phyloP scores from a whole-genome alignment of 345 rosid species.

The Populus ilicifolia region DNA sequence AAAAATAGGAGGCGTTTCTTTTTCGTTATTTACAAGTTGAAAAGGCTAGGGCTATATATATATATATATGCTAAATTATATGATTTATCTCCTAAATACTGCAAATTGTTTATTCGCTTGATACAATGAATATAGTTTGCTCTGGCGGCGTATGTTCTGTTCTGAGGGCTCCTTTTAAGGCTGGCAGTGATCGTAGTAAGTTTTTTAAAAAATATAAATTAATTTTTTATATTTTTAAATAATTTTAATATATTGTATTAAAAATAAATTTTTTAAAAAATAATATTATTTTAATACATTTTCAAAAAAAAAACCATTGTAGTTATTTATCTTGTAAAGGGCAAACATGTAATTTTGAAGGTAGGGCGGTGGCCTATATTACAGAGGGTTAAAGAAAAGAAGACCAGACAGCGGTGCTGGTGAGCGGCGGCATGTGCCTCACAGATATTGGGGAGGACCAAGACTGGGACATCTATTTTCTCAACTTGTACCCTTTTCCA shows the following conservation, averaged over 20 bases:
- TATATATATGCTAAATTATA: too few relatives aligned
- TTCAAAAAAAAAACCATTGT: background rate
- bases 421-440: conserved; percentile 12
- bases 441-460: conserved; percentile 9
- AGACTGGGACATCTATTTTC: background rate
- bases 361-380: background rate
- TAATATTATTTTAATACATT: too few relatives aligned
- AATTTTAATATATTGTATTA: too few relatives aligned
- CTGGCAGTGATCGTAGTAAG: too few relatives aligned
- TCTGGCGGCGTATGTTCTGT: background rate
- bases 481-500: background rate
- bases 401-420: background rate
- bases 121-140: too few relatives aligned
- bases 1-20: background rate
- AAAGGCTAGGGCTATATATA: background rate
- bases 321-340: background rate
- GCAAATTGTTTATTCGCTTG: too few relatives aligned
- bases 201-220: too few relatives aligned
- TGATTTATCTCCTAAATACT: background rate
- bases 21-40: background rate
- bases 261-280: too few relatives aligned
- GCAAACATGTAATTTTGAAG: background rate
- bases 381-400: background rate
- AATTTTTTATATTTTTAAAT: background rate
- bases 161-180: too few relatives aligned